Evolutionary conservation across 352 stramenopile genomes (phyloP).

Genomic region (Globisporangium camurandrum): DNA sequence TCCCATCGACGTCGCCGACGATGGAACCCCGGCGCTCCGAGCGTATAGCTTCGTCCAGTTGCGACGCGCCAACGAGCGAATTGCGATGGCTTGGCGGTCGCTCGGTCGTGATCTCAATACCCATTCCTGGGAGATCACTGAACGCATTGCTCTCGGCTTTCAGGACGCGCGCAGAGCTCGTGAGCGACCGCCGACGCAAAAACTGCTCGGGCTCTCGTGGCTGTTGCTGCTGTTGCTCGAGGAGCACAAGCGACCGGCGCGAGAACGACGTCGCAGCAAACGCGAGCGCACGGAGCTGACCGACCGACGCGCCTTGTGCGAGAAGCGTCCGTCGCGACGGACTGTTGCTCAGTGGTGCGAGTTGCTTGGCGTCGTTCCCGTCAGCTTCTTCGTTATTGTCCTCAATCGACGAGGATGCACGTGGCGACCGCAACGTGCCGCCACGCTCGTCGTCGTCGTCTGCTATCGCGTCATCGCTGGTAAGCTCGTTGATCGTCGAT

Average conservation of each 20-base stretch:
- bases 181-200: constrained; percentile 25
- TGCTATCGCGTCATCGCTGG: too few species aligned
- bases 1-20: constrained; percentile 12
- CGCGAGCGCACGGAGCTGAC: neutral
- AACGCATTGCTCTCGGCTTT: constrained; percentile 28
- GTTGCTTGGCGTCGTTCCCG: constrained; percentile 2
- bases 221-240: constrained; percentile 11
- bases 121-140: constrained; percentile 35
- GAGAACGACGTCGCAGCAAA: neutral
- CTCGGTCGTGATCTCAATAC: constrained; percentile 49
- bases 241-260: constrained; percentile 1
- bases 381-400: constrained; percentile 10
- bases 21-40: constrained; percentile 15
- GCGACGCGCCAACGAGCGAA: constrained; percentile 5
- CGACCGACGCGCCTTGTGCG: neutral
- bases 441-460: neutral
- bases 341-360: neutral
- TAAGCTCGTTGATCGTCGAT: constrained; percentile 2
- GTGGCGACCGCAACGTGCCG: neutral
- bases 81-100: constrained; percentile 13
- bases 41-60: constrained; percentile 1
- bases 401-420: constrained; percentile 3
- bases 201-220: constrained; percentile 46
- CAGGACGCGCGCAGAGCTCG: constrained; percentile 29
- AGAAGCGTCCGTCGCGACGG: constrained; percentile 3